Evolutionary conservation across 371 early-diverging fungal species (phyloP), one percentile per base, ranked within the genome.

Genomic region (Actinomortierella wolfii): DNA sequence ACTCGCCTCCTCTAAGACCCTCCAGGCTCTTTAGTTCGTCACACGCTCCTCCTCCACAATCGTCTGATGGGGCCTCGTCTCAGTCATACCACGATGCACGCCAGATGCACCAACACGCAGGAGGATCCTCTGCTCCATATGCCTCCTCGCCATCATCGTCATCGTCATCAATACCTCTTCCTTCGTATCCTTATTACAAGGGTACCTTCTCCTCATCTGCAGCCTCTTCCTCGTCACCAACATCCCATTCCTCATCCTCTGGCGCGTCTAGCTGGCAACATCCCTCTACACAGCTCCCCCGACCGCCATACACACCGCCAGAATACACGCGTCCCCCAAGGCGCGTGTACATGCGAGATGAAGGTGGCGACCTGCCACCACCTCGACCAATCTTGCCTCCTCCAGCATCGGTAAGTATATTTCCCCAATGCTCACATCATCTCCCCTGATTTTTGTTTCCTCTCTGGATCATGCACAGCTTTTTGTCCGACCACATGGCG

Each of bases 1-100:
- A 54, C n/a, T 73, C 73, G 2, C 73, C 73, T 9, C 48, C 59
- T 2, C 23, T 62, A 9, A 59, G 25, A 9, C 51, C 66, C 2
- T 61, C 62, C 34, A 50, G 59, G 1, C n/a, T 66, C 43, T 59
- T 66, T 45, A 42, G 58, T 28, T 3, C 46, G 15, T 17, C 26
- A 20, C 54, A 13, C 43, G 17, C 42, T 20, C 43, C 29, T 21
- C 54, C n/a, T 42, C 34, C 34, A 34, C 34, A 34, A 6, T 45
- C 45, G 45, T 18, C 45, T 17, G 45, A 15, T 18, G 18, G 45
- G 15, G 18, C 45, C 15, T 11, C 34, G 4, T 34, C 34, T 6
- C 34, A 34, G 34, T 11, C 34, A 34, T 34, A 34, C 34, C 34
- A 34, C 11, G 34, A 34, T 34, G 34, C 34, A 11, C 34, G 34